Percentiles rank a stretch among this genome's conserved stretches.
Evolutionary conservation across 305 asterid species (phyloP).

Genomic region (Petunia hybrid): DNA sequence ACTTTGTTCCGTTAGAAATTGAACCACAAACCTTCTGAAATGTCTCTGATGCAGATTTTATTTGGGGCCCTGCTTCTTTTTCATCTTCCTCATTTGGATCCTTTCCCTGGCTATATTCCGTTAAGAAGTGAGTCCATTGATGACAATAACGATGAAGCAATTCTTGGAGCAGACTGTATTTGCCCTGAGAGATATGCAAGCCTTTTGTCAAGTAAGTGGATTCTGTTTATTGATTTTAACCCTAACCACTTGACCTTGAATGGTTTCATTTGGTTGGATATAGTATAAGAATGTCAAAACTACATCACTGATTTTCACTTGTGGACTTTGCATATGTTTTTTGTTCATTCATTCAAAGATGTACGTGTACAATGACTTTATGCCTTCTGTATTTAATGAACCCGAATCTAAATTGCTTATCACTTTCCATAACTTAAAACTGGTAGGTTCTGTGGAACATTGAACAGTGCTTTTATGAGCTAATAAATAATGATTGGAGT

Average conservation of each 20-base stretch:
- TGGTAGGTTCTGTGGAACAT: constrained; percentile 14
- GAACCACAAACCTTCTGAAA: constrained; percentile 32
- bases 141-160: constrained; percentile 52
- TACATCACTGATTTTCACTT: constrained; percentile 4
- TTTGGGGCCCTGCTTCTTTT: constrained; percentile 68
- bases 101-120: constrained; percentile 77
- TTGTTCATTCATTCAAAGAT: constrained; percentile 11
- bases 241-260: not conserved
- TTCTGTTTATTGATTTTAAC: constrained; percentile 1
- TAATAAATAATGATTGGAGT: constrained; percentile 24
- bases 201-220: constrained; percentile 70
- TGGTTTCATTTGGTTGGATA: constrained; percentile 25
- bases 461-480: constrained; percentile 6
- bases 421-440: not conserved
- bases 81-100: constrained; percentile 71
- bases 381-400: constrained; percentile 19
- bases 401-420: not conserved
- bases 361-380: constrained; percentile 1
- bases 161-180: constrained; percentile 60
- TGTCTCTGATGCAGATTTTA: constrained; percentile 59
- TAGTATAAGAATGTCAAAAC: constrained; percentile 22
- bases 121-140: constrained; percentile 58
- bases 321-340: not conserved
- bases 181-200: constrained; percentile 88
- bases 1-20: constrained; percentile 12